Conservation (phyloP, 345 rosid species). For the Aquilaria sinensis region DNA sequence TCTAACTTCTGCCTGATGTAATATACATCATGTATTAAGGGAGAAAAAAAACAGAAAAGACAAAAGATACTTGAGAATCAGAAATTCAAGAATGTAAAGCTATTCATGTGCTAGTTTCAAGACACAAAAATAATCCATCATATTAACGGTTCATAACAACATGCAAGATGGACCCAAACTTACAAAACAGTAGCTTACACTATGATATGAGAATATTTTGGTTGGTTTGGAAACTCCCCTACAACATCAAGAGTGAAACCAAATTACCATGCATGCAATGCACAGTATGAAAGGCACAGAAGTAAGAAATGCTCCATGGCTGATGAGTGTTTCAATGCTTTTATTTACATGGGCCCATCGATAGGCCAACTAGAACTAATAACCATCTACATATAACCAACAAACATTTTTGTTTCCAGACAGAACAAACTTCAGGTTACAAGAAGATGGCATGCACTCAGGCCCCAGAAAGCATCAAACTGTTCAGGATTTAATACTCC, state of each 20-base stretch:
- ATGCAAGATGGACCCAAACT: neutral
- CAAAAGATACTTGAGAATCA: neutral
- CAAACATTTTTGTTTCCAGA: neutral
- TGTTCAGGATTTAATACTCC: no score
- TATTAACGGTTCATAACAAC: neutral
- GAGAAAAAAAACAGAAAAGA: neutral
- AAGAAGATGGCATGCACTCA: neutral
- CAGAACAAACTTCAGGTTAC: constrained; percentile 1
- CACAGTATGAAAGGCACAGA: no score
- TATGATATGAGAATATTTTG: no score
- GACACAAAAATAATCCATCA: neutral
- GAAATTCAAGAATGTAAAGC: neutral
- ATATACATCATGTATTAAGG: constrained; percentile 9
- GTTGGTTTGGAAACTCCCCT: neutral
- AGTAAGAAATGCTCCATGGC: no score
- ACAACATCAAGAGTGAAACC: neutral
- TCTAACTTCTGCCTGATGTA: constrained; percentile 55
- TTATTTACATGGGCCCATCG: neutral
- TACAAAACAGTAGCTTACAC: no score
- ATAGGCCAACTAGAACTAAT: neutral
- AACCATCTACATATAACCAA: no score
- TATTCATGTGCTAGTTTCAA: neutral
- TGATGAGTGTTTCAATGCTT: no score
- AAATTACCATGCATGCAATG: neutral
- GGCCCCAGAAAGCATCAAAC: neutral